Base-by-base conservation (phyloP, 2,329 filamentous ascomycete genomes). In the Botryotinia globosa region DNA sequence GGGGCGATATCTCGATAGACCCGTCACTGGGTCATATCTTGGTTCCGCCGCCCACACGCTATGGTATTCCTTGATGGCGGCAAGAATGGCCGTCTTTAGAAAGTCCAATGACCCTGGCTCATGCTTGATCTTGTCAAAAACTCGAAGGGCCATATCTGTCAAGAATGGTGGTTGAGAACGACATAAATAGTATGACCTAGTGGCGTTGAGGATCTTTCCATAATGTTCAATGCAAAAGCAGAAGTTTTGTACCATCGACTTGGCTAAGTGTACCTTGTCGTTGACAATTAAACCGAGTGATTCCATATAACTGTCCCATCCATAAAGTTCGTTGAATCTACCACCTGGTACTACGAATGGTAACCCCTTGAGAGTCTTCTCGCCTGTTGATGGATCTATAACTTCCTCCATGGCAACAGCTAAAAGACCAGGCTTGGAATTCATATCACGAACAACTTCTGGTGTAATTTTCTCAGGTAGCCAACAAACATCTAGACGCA, bases 221-320 rank as follows among this genome's bases (percentile, higher is more conserved):
- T 99, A 99, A 83, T 99, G 95, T 81, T 94, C 91, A 82, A 99
- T 98, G 83, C 94, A 97, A 85, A 99, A 99, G 82, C 94, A 97
- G 82, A 98, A 98, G 84, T 99, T 97, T 78, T 89, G 86, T 69
- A 98, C 94, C 94, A 99, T 98, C 67, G 91, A 88, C 84, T 98
- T 97, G 77, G 94, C 94, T 72, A 98, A 85, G 79, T 98, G 90
- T 34, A 94, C 90, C 73, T 93, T 90, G 80, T 96, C 92, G 80
- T 95, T 94, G 77, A 94, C 89, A 73, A 98, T 85, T 73, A 99
- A 87, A 29, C 96, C 96, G 4, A 98, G 86, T 8, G 95, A 96
- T 81, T 95, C 93, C 94, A 99, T 98, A 85, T 98, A 99, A 81
- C 94, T 98, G 83, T 99, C 96, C 96, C 96, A 99, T 64, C 95